phyloP scores from a whole-genome alignment of 179 eudicot species.

The Carnegiea gigantea region DNA sequence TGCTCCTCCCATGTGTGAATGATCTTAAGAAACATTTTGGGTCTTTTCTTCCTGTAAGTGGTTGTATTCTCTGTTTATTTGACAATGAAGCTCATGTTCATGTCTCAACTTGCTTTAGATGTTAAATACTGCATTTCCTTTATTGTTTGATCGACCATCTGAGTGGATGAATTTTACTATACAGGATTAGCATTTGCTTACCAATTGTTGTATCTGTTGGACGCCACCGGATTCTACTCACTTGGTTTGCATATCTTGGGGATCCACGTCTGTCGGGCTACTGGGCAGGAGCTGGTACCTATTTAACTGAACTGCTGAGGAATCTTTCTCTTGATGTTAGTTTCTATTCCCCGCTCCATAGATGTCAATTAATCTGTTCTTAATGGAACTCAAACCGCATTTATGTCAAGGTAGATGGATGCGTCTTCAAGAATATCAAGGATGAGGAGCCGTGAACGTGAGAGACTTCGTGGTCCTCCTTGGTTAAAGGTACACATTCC shows the following conservation, averaged over 20 bases:
- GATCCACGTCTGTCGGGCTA: conserved; percentile 94
- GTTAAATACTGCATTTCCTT: background rate
- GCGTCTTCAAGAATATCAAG: conserved; percentile 93
- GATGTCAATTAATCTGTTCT: conserved; percentile 15
- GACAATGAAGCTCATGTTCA: background rate
- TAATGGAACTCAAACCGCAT: conserved; percentile 30
- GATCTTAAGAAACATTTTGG: background rate
- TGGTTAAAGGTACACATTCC: conserved; percentile 71
- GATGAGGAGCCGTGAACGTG: conserved; percentile 92
- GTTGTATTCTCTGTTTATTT: background rate
- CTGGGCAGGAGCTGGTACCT: conserved; percentile 95
- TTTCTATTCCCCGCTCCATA: background rate
- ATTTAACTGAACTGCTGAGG: conserved; percentile 3
- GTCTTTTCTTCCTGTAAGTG: background rate
- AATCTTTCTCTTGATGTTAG: conserved; percentile 8
- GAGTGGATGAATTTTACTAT: conserved; percentile 8
- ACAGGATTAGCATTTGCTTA: conserved; percentile 92
- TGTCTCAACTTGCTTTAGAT: background rate
- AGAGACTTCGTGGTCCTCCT: conserved; percentile 92
- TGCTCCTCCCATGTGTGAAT: background rate
- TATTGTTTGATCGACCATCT: conserved; percentile 9
- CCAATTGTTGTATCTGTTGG: conserved; percentile 88
- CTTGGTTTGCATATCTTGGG: conserved; percentile 90
- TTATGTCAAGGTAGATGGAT: conserved; percentile 91
- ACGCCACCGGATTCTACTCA: conserved; percentile 96